Percentiles rank a stretch among this genome's conserved stretches.
phyloP scores from a whole-genome alignment of 768 basidiomycete species.

The Mycena capillaripes region DNA sequence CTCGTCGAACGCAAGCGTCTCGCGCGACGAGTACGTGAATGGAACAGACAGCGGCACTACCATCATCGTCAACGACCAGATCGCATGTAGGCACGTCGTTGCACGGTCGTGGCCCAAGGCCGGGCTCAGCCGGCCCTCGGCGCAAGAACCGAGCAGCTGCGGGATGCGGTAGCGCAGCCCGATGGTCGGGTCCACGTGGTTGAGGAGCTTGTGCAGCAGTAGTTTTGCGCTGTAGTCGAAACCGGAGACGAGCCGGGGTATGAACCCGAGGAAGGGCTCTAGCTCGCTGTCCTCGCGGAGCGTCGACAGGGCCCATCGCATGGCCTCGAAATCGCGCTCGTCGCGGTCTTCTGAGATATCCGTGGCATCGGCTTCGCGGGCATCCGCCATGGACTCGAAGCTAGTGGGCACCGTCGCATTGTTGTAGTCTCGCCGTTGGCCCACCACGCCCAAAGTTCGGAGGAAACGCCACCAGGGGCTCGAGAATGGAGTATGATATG shows the following conservation, averaged over 20 bases:
- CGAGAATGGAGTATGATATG: slow-evolving; percentile 55
- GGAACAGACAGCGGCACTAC: slow-evolving; percentile 43
- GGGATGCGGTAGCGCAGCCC: slow-evolving; percentile 53
- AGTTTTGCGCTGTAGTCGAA: slow-evolving; percentile 56
- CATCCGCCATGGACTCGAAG: slow-evolving; percentile 44
- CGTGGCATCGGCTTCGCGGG: slow-evolving; percentile 51
- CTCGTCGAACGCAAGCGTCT: slow-evolving; percentile 50
- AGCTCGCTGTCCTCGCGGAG: slow-evolving; percentile 52
- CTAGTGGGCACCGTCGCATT: slow-evolving; percentile 35
- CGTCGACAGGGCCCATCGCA: slow-evolving; percentile 55
- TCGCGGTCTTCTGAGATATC: slow-evolving; percentile 51
- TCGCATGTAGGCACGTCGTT: slow-evolving; percentile 52
- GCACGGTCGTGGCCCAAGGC: slow-evolving; percentile 47
- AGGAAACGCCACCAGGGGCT: slow-evolving; percentile 47
- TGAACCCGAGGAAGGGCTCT: slow-evolving; percentile 52
- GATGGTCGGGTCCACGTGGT: slow-evolving; percentile 47
- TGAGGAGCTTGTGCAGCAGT: slow-evolving; percentile 48
- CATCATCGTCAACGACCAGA: slow-evolving; percentile 60
- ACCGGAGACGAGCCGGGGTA: slow-evolving; percentile 52
- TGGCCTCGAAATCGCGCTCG: slow-evolving; percentile 54
- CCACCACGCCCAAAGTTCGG: slow-evolving; percentile 42
- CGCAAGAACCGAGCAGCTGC: slow-evolving; percentile 49
- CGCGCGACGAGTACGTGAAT: slow-evolving; percentile 29
- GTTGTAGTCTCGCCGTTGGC: slow-evolving; percentile 40
- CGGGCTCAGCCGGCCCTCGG: slow-evolving; percentile 42